Evolutionary conservation across 106 monocot genomes (phyloP), one percentile per base, ranked within the genome.

Genomic region (Dendrobium officinale): DNA sequence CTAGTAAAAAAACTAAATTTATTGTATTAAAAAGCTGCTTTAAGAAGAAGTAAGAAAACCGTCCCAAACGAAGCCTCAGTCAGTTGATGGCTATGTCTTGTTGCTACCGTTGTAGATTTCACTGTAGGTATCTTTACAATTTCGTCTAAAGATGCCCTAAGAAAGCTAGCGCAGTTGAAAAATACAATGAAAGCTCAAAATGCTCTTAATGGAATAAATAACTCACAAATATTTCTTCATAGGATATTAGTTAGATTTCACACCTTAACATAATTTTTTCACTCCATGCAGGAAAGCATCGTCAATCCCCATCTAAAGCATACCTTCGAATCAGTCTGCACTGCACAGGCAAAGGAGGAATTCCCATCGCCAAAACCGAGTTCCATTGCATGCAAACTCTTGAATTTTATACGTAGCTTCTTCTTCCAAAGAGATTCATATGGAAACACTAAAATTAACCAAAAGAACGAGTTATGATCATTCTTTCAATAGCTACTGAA

Each of bases 261-360:
- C 13, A 47, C 47, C 1, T 27, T 29, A 68, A 73, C 5, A 73
- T 13, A 11, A 42, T n/a, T 42, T 48, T 75, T 20, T 48, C 47
- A 45, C 15, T 74, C 22, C 29, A 27, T 76, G 49, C 27, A 76
- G 76, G 76, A 76, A 76, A 49, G 42, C n/a, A 76, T 76, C 10
- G 76, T 76, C 8, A 49, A 27, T 76, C 48, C 76, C 24, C 76
- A 76, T 51, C 76, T 48, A 1, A 24, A 76, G 76, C 76, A 76
- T 15, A 49, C 49, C 49, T 76, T 76, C 11, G 27, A 76, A 76
- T 76, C 76, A 27, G 49, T 76, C 48, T 76, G 76, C 76, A 48
- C 49, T 16, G 15, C 51, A 2, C 48, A 47, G 47, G 2, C 76
- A 45, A 26, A 76, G 76, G 48, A 27, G 6, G 19, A 22, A 5